Evolutionary conservation across 23 red algal species (phyloP), one percentile per base, ranked within the genome.

Genomic region (Agarophyton chilense): DNA sequence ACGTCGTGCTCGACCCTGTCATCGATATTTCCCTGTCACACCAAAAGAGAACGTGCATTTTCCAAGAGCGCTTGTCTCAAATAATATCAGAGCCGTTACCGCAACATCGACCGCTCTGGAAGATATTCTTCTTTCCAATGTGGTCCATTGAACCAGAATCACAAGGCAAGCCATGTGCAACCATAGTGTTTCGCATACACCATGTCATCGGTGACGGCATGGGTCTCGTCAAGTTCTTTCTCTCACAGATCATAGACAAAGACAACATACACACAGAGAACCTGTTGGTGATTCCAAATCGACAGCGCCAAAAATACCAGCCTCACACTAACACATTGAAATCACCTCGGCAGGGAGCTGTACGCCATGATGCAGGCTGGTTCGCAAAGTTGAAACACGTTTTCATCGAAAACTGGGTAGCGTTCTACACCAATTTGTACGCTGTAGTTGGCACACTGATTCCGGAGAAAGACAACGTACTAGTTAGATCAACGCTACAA

Each of bases 161-260:
- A 80, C 35, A 56, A 10, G 8, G 39, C 38, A 55, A 42, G 22
- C 63, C 61, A 60, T 77, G 70, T 49, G 55, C 50, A 10, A 89
- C 67, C 10, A 26, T 89, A 18, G 58, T 89, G 24, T 61, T 89
- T 29, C 70, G 73, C 16, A 53, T 89, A 13, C 85, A 89, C 66
- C 85, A 89, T 47, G 26, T 52, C n/a, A 57, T 89, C 38, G 67
- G 44, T 16, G 85, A 89, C 26, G 85, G 85, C 33, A 66, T 89
- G 22, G 85, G 85, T n/a, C 53, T 89, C 2, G 71, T 89, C 35
- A 78, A 89, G 24, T 89, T 44, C 55, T 89, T 89, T 26, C 75
- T 67, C n/a, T 56, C 68, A 18, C 29, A 62, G 25, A 45, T 89
- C 25, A 44, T 76, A 21, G 85, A 89, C 67, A 50, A 56, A 11